Evolutionary conservation across 495 filamentous ascomycete genomes (phyloP), one percentile per base, ranked within the genome.

Genomic region (Mytilinidion resinicola): DNA sequence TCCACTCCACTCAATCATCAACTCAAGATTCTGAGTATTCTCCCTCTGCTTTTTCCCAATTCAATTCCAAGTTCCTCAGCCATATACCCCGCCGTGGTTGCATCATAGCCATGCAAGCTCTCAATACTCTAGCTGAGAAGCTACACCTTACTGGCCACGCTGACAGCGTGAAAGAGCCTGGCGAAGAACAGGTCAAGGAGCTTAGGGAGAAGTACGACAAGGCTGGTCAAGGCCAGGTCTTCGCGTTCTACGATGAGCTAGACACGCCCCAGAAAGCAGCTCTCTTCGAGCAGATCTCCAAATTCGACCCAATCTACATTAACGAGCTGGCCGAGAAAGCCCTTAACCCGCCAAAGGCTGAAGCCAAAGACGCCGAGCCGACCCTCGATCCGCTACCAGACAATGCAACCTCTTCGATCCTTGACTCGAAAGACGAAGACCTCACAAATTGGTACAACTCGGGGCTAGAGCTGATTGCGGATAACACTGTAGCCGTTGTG

Each of bases 401-500:
- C n/a, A 81, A 83, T 51, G 90, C 89, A 12, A 88, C 83, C 35
- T 92, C 91, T 33, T 96, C 91, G 43, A 90, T 96, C 65, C 81
- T 96, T 64, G 93, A 97, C 74, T 95, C 91, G 56, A 82, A 89
- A 64, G 72, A 82, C 37, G 80, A 84, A 48, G 89, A 92, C 63
- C 81, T 96, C 54, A 78, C 90, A 59, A 78, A 76, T 70, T 99
- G 91, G 91, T 90, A 95, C 64, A 71, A 89, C 51, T 73, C 78
- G n/a, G 93, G 93, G 43, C 75, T 97, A 54, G 84, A 91, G 69
- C 73, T 91, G 65, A 93, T 96, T 61, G 85, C 88, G 11, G 79
- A 85, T 65, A 92, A 91, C 76, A 87, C 91, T 73, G 93, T 96
- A 34, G 95, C 85, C 9, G 93, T 99, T 30, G 91, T 99, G 34